phyloP scores from a whole-genome alignment of 2,329 filamentous ascomycete genomes.

The Colletotrichum costaricense region DNA sequence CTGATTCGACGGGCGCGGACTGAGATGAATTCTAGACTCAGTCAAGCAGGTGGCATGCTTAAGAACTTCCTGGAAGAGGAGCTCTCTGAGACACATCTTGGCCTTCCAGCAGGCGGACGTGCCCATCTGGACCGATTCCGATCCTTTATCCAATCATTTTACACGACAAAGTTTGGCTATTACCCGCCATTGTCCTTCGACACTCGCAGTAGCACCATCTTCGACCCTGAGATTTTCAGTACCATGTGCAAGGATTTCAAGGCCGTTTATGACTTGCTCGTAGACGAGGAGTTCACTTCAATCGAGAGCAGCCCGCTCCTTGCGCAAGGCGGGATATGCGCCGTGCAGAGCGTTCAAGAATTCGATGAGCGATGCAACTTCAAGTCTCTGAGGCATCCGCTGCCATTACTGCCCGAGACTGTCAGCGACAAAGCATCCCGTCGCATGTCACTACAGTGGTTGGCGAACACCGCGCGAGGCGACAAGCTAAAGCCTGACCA shows the following conservation, averaged over 20 bases:
- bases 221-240: constrained; percentile 68
- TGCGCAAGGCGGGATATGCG: constrained; percentile 75
- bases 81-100: constrained; percentile 73
- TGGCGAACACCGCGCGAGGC: constrained; percentile 42
- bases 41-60: constrained; percentile 67
- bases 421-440: constrained; percentile 44
- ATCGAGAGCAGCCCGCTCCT: constrained; percentile 62
- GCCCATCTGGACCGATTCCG: constrained; percentile 80
- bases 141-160: constrained; percentile 74
- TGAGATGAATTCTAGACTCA: constrained; percentile 74
- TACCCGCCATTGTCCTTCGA: constrained; percentile 71
- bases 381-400: constrained; percentile 68
- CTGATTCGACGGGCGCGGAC: constrained; percentile 71
- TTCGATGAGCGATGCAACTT: constrained; percentile 74
- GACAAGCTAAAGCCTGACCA: constrained; percentile 59
- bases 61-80: constrained; percentile 78
- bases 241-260: constrained; percentile 77
- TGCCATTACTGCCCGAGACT: constrained; percentile 73
- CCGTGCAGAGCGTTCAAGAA: constrained; percentile 73
- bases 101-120: constrained; percentile 68
- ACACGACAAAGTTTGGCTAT: constrained; percentile 74
- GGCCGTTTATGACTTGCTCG: constrained; percentile 76
- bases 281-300: constrained; percentile 67
- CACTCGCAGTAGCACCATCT: constrained; percentile 52
- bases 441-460: constrained; percentile 51